Base-by-base conservation (phyloP, 805 yeast genomes). In the Candida takata region DNA sequence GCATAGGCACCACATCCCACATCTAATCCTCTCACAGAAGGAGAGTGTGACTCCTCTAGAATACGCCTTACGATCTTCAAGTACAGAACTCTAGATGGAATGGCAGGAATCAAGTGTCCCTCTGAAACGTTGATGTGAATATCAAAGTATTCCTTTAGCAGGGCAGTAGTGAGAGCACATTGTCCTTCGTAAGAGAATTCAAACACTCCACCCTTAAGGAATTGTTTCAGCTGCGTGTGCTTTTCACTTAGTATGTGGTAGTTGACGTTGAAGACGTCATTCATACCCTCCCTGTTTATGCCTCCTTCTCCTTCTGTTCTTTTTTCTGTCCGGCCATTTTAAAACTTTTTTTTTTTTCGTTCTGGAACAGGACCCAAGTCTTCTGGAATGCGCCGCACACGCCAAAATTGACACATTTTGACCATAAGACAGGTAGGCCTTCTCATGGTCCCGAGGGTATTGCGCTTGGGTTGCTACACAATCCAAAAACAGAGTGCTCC, bases 1-100 rank as follows among this genome's bases (percentile, higher is more conserved):
- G 68, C 68, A 27, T 65, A 55, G 16, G 67, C 65, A 2, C 79
- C 77, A 0, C 72, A 66, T 1, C 79, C 79, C 13, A 70, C 55
- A 41, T 70, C 75, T n/a, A 67, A 33, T 1, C 64, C 67, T 13
- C 26, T 27, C n/a, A 40, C 21, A n/a, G n/a, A 5, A 4, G 5
- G 19, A 4, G 15, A 13, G 8, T n/a, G 12, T 9, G 40, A 37
- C 26, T 47, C 48, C 11, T 29, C 6, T 5, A 49, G 24, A 3
- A 49, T 35, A 1, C 40, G 17, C 1, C 27, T 5, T 2, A 46
- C 31, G 11, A 41, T 38, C 4, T 18, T 20, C 14, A 49, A 14
- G 14, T 49, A 49, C 4, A 20, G 14, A 5, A 33, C 16, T 3
- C 52, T 31, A 1, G 47, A 47, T 1, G 52, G 52, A 12, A 49